Evolutionary conservation across 73 alveolate genomes (phyloP).

Genomic region (Symbiodinium pilosum): DNA sequence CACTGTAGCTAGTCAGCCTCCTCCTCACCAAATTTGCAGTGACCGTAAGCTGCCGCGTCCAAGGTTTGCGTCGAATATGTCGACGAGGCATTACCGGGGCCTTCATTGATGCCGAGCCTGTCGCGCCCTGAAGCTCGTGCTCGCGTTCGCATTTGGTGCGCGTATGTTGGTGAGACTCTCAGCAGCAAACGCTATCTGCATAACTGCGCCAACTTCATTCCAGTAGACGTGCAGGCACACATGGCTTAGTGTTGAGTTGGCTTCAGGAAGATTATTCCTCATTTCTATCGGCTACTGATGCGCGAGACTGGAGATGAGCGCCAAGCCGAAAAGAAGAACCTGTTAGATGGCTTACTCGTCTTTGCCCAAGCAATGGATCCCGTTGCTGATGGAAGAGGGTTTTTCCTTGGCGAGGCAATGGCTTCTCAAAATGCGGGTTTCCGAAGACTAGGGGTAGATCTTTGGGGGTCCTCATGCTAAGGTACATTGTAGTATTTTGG

Average conservation of each 20-base stretch:
- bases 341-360: background rate
- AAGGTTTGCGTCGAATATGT: slow-evolving; percentile 4
- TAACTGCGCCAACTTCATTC: background rate
- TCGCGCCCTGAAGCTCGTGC: slow-evolving; percentile 7
- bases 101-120: background rate
- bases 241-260: background rate
- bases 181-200: background rate
- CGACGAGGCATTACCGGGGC: background rate
- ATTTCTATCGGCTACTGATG: slow-evolving; percentile 6
- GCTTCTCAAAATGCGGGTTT: too few relatives aligned
- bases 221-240: background rate
- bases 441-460: too few relatives aligned
- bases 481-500: too few relatives aligned
- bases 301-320: slow-evolving; percentile 4
- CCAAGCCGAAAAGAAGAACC: background rate
- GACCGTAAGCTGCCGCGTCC: background rate
- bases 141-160: background rate
- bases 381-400: background rate
- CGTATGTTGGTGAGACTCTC: background rate
- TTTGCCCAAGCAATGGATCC: background rate
- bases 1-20: background rate
- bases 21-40: background rate
- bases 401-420: background rate
- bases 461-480: too few relatives aligned
- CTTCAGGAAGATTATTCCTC: slow-evolving; percentile 3